phyloP scores from a whole-genome alignment of 1,284 basidiomycete genomes.

The Rhizoctonia solani region DNA sequence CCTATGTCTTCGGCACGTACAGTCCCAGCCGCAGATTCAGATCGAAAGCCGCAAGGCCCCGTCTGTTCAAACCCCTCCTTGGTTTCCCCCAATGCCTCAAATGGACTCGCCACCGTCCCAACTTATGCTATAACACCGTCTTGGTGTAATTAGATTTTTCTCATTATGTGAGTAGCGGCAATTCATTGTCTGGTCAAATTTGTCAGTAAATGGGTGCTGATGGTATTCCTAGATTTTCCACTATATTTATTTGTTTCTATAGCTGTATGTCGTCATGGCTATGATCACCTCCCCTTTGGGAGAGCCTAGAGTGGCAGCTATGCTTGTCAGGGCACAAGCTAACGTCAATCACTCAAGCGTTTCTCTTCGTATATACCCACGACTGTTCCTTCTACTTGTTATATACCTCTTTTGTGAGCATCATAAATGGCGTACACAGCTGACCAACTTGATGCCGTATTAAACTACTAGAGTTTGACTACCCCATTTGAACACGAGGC shows the following conservation, averaged over 20 bases:
- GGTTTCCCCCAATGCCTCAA: conserved; percentile 21
- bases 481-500: no score
- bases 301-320: background rate
- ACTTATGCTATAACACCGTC: background rate
- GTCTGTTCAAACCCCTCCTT: conserved; percentile 15
- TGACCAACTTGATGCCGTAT: background rate
- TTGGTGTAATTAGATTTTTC: background rate
- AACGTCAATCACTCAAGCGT: background rate
- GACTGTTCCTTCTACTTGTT: background rate
- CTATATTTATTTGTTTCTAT: background rate
- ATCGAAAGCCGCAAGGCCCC: background rate
- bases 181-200: background rate
- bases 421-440: background rate
- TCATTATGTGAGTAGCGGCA: conserved; percentile 1
- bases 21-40: background rate
- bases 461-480: no score
- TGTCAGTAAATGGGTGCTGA: background rate
- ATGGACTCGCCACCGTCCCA: conserved; percentile 4
- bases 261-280: conserved; percentile 1
- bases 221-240: background rate
- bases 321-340: background rate
- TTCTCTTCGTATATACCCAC: background rate
- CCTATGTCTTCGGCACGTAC: conserved; percentile 11
- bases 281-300: background rate
- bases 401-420: conserved; percentile 7